Percentiles rank a stretch among this genome's conserved stretches.
phyloP scores from a whole-genome alignment of 2,329 filamentous ascomycete species.

The Dichotomopilus funicola region DNA sequence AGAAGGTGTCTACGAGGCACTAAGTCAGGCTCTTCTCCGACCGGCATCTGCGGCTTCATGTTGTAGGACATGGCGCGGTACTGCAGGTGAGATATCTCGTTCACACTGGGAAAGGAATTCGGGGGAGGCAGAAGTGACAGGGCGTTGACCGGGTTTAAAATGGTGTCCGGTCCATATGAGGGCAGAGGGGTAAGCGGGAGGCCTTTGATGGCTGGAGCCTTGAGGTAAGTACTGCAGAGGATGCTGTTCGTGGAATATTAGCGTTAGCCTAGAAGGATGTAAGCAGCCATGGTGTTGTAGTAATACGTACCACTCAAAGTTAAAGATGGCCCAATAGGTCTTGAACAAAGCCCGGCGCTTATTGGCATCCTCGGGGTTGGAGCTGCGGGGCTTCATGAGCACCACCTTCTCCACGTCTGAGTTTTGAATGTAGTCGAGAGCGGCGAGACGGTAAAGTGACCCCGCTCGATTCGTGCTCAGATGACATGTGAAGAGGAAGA shows the following conservation, averaged over 20 bases:
- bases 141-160: neutral
- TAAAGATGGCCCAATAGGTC: constrained; percentile 9
- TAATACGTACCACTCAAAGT: constrained; percentile 8
- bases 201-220: neutral
- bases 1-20: neutral
- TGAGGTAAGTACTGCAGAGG: constrained; percentile 2
- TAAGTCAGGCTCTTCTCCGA: constrained; percentile 2
- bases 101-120: neutral
- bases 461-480: constrained; percentile 14
- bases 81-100: neutral
- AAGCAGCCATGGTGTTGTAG: neutral
- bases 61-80: constrained; percentile 11
- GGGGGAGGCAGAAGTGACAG: neutral
- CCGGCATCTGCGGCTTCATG: neutral
- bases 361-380: constrained; percentile 1
- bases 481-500: constrained; percentile 11
- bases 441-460: constrained; percentile 20
- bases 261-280: neutral
- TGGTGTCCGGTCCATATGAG: too few species aligned
- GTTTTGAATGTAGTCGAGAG: constrained; percentile 19
- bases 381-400: neutral
- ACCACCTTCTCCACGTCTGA: constrained; percentile 1
- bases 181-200: neutral
- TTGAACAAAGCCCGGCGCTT: constrained; percentile 1
- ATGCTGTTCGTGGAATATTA: neutral